These are phyloP conservation scores for Aspergillus phoenicis DNA, from an alignment of 2,329 filamentous ascomycete species.

Conservation along the genomic window DNA sequence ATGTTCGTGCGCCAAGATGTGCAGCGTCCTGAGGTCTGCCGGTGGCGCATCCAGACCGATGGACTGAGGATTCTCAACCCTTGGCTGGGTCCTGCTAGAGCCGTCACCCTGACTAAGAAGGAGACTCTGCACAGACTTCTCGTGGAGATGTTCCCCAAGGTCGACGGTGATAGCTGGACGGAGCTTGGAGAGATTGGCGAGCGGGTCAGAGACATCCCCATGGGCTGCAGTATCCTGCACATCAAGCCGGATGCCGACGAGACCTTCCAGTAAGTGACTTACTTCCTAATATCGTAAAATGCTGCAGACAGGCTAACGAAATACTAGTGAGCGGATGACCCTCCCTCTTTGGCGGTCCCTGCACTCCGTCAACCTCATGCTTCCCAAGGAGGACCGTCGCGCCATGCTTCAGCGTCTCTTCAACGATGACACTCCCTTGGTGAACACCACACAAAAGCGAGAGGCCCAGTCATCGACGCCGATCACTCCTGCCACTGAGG, in stretches of 20 bases:
- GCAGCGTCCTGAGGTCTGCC: slow-evolving; percentile 80
- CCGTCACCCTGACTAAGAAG: slow-evolving; percentile 74
- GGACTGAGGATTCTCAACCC: slow-evolving; percentile 88
- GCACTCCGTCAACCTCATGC: slow-evolving; percentile 91
- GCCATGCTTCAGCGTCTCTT: slow-evolving; percentile 90
- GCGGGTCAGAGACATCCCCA: slow-evolving; percentile 73
- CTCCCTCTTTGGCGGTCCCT: slow-evolving; percentile 93
- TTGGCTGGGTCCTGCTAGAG: slow-evolving; percentile 78
- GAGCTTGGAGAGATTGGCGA: slow-evolving; percentile 85
- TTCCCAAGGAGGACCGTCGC: slow-evolving; percentile 92
- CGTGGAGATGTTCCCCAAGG: slow-evolving; percentile 95
- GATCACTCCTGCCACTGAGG: slow-evolving; percentile 16
- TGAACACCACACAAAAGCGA: slow-evolving; percentile 59
- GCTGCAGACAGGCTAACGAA: slow-evolving; percentile 23
- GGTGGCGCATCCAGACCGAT: slow-evolving; percentile 94
- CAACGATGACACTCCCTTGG: slow-evolving; percentile 82
- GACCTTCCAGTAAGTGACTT: slow-evolving; percentile 52
- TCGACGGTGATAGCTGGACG: slow-evolving; percentile 72
- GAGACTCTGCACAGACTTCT: slow-evolving; percentile 80
- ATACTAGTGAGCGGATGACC: slow-evolving; percentile 71
- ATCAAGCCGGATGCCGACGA: slow-evolving; percentile 68
- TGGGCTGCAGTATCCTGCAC: slow-evolving; percentile 90
- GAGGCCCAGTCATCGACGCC: slow-evolving; percentile 20
- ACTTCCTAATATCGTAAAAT: not conserved
- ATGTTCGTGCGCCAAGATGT: slow-evolving; percentile 99